Evolutionary conservation across 345 rosid genomes (phyloP), one percentile per base, ranked within the genome.

Genomic region (Cardamine chenopodiifolia): DNA sequence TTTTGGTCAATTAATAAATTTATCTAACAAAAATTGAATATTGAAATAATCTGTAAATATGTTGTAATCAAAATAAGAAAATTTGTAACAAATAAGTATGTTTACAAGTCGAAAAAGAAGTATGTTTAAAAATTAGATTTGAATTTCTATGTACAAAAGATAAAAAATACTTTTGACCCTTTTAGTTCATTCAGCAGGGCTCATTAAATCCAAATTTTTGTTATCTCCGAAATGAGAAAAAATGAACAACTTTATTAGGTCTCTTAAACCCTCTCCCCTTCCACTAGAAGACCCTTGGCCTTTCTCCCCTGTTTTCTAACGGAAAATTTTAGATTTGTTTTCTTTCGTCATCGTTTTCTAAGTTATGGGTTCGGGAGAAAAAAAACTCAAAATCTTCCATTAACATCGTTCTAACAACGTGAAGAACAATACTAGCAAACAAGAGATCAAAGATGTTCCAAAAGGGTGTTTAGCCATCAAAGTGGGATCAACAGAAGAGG

Each of bases 391-490:
- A 8, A 74, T 20, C 25, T 35, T 78, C 19, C 69, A 73, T 39
- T 35, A 31, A 50, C 54, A 57, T 45, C 68, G 73, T 67, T 58
- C 44, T 5, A 59, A 48, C 50, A 49, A 66, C 57, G 11, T 47
- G 55, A 64, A 57, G 52, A 75, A 40, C 73, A 67, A 39, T 6
- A n/a, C n/a, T n/a, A 75, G 42, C 58, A 83, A 65, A 55, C 84
- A 83, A 29, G 64, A 49, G 29, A 67, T 63, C 23, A 79, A 78
- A 62, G 85, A 78, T 72, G 83, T 86, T 2, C 88, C 88, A 37
- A 85, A 86, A 56, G 90, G 90, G 28, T 86, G 73, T 72, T 82
- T 86, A 76, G 88, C 90, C 0, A 83, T 86, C 29, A 85, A 81
- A 76, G 90, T 86, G 26, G 90, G 80, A 4, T 73, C 80, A 70